Evolutionary conservation across 1,139 yeast species (phyloP), one percentile per base, ranked within the genome.

Genomic region (Taphrina flavorubra): DNA sequence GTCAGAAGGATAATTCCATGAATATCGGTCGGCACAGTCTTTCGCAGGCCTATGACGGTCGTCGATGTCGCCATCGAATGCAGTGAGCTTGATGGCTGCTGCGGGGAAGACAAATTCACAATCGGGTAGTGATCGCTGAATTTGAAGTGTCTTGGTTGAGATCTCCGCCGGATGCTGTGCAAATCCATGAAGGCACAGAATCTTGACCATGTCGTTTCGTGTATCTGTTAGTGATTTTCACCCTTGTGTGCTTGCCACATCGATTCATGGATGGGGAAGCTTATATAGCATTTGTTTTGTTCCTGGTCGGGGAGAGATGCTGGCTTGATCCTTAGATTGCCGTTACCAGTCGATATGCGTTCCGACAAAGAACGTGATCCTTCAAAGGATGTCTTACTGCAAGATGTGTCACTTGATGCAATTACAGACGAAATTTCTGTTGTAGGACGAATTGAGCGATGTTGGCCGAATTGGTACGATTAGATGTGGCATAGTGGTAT

Each of bases 171-270:
- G 66, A 34, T 62, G 36, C n/a, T 75, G 78, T 6, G 85, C 79
- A 75, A 83, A 85, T 1, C 88, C 88, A 71, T 85, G 88, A 39
- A 85, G 75, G 76, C 85, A 85, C 31, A 85, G 77, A 53, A 85
- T 78, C 72, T 80, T 83, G 70, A 75, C 71, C 69, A 73, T 71
- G 16, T n/a, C 37, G 56, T 16, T 14, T n/a, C 2, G 25, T 46
- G 51, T 18, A 8, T n/a, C 20, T 13, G n/a, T 10, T 39, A 11
- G 11, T 10, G 11, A 3, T 14, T 6, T 11, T 7, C 3, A 10
- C 14, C 14, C 14, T 11, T 39, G 42, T 39, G 6, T 39, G 42
- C 42, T 6, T 10, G 42, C 14, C 14, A 14, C 42, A 14, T 10
- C 6, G 42, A 39, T 39, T 3, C 11, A 39, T 11, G 42, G 14